Conservation (phyloP, 768 basidiomycete genomes). For the Termitomyces bulborhizus region DNA sequence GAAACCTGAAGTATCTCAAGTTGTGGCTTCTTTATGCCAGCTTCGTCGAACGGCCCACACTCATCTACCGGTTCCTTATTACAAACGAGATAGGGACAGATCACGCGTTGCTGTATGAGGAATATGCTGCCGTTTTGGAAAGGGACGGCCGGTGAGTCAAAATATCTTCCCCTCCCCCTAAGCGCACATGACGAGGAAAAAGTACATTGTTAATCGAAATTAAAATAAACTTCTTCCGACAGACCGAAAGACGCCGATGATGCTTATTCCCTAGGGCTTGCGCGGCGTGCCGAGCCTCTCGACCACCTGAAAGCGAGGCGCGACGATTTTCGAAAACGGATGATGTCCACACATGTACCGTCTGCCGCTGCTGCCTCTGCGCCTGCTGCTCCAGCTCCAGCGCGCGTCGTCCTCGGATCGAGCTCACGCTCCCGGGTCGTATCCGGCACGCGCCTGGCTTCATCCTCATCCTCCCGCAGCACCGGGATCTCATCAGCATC, state of each 20-base stretch:
- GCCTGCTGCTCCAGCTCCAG: constrained; percentile 14
- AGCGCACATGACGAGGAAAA: neutral
- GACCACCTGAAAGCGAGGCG: constrained; percentile 76
- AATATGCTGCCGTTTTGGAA: constrained; percentile 83
- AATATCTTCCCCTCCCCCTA: neutral
- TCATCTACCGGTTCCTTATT: constrained; percentile 87
- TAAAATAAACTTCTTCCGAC: constrained; percentile 2
- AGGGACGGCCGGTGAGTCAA: constrained; percentile 64
- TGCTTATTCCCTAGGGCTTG: constrained; percentile 82
- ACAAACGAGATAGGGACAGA: constrained; percentile 86
- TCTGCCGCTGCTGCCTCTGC: constrained; percentile 28
- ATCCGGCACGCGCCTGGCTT: constrained; percentile 23
- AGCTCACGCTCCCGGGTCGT: constrained; percentile 28
- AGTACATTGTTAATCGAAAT: neutral
- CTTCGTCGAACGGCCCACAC: constrained; percentile 82
- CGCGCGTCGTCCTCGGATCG: constrained; percentile 31
- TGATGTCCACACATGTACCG: constrained; percentile 51
- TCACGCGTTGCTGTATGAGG: constrained; percentile 84
- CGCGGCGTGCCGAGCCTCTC: constrained; percentile 72
- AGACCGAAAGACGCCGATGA: constrained; percentile 90
- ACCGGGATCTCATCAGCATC: neutral
- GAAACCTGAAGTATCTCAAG: constrained; percentile 83
- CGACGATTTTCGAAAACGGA: constrained; percentile 86
- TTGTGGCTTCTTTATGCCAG: constrained; percentile 93
- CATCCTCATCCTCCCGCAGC: constrained; percentile 7